These are phyloP conservation scores for Xylariaceae sp. DNA, from an alignment of 2,329 filamentous ascomycete genomes.

Conservation along the genomic window DNA sequence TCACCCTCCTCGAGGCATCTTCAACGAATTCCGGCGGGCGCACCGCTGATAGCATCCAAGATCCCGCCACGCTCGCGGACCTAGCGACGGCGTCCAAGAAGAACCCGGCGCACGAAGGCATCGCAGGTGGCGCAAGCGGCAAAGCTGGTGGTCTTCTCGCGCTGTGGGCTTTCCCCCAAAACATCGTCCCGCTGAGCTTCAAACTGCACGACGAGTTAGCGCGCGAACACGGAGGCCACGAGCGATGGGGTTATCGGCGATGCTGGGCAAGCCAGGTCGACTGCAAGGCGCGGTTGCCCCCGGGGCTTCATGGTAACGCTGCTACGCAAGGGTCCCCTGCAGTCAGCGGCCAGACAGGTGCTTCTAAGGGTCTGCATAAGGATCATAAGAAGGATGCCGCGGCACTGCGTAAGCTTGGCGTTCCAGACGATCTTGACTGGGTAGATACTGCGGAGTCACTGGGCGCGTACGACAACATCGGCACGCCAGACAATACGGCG, in stretches of 20 bases:
- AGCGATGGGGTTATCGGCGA: slow-evolving; percentile 72
- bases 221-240: slow-evolving; percentile 68
- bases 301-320: slow-evolving; percentile 22
- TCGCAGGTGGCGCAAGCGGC: slow-evolving; percentile 77
- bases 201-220: slow-evolving; percentile 72
- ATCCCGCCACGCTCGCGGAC: slow-evolving; percentile 41
- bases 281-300: slow-evolving; percentile 39
- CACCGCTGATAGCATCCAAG: slow-evolving; percentile 41
- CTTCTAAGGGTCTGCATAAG: slow-evolving; percentile 39
- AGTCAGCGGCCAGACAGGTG: slow-evolving; percentile 9
- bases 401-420: slow-evolving; percentile 37
- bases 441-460: slow-evolving; percentile 59
- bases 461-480: slow-evolving; percentile 44
- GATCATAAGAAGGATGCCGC: slow-evolving; percentile 39
- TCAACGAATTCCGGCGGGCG: slow-evolving; percentile 47
- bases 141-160: slow-evolving; percentile 79
- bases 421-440: slow-evolving; percentile 72
- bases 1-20: slow-evolving; percentile 75
- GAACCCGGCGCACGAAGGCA: slow-evolving; percentile 49
- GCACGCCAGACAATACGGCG: slow-evolving; percentile 66
- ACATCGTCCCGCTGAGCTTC: slow-evolving; percentile 74
- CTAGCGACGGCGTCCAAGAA: slow-evolving; percentile 31
- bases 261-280: slow-evolving; percentile 43
- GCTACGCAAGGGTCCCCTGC: not conserved
- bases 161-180: slow-evolving; percentile 74